Percentiles rank a stretch among this genome's conserved stretches.
Evolutionary conservation across 345 rosid species (phyloP).

Genomic region (Linum trigynum): DNA sequence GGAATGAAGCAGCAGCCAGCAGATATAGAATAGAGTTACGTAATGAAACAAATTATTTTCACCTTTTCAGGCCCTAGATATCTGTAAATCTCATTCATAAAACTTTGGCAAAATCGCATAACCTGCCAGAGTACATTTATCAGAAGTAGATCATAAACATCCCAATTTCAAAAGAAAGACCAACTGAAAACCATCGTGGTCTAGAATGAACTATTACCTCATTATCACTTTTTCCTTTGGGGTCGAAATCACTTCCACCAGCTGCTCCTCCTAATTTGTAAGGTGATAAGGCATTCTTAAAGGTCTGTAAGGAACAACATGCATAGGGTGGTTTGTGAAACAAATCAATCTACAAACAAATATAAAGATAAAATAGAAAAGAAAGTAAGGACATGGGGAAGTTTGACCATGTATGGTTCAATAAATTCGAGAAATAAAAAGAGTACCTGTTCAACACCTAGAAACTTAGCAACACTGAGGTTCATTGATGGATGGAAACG

Average conservation of each 20-base stretch:
- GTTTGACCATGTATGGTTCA: constrained; percentile 7
- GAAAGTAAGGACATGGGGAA: constrained; percentile 1
- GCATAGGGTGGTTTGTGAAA: constrained; percentile 4
- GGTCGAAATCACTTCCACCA: constrained; percentile 99
- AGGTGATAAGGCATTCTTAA: constrained; percentile 89
- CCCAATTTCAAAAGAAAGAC: constrained; percentile 20
- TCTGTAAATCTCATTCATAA: constrained; percentile 86
- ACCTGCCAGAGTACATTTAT: constrained; percentile 49
- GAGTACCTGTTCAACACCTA: constrained; percentile 89
- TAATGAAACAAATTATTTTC: constrained; percentile 3
- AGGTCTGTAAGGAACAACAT: constrained; percentile 41
- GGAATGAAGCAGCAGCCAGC: constrained; percentile 6
- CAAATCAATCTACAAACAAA: constrained; percentile 1
- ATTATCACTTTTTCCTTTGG: constrained; percentile 93
- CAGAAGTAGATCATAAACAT: constrained; percentile 18
- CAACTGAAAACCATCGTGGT: constrained; percentile 3
- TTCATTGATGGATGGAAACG: constrained; percentile 91
- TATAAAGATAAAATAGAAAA: not conserved
- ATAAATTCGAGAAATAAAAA: constrained; percentile 6
- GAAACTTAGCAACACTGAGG: constrained; percentile 85
- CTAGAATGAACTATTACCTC: constrained; percentile 47
- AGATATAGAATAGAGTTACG: constrained; percentile 9
- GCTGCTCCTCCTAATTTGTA: constrained; percentile 98
- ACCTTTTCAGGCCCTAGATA: constrained; percentile 94
- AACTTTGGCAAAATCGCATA: constrained; percentile 99